A percentile compares a stretch with the other conserved stretches of the same genome.
phyloP scores from a whole-genome alignment of 495 filamentous ascomycete species.

The Penicillium silybi region DNA sequence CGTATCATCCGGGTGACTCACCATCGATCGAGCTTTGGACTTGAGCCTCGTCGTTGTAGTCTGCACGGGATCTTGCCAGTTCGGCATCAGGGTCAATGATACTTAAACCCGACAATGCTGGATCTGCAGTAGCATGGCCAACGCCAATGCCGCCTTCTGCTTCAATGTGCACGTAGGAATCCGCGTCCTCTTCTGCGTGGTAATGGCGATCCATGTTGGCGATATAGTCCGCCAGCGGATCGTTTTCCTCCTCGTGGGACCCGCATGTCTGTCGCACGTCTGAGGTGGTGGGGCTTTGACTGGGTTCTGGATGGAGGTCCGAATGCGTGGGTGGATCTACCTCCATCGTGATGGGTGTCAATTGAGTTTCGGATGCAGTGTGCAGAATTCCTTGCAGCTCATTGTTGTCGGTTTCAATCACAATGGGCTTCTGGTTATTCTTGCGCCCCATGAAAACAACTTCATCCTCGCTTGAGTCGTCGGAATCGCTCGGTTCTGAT shows the following conservation, averaged over 20 bases:
- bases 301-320: neutral
- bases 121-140: neutral
- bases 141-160: conserved; percentile 11
- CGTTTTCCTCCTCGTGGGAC: conserved; percentile 36
- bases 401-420: conserved; percentile 13
- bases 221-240: conserved; percentile 69
- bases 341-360: neutral
- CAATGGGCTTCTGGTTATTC: conserved; percentile 10
- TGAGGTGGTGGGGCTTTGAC: neutral
- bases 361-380: neutral
- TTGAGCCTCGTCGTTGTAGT: neutral
- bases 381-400: conserved; percentile 11
- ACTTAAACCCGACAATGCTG: neutral
- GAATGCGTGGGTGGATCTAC: neutral
- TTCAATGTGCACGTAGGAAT: conserved; percentile 8
- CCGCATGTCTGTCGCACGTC: conserved; percentile 1
- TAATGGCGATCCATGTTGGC: conserved; percentile 56
- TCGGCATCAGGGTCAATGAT: neutral
- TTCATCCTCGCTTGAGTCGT: conserved; percentile 42
- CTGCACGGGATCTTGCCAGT: neutral
- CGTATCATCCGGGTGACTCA: neutral
- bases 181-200: conserved; percentile 14
- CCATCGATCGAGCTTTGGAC: conserved; percentile 9
- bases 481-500: conserved; percentile 1
- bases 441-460: conserved; percentile 39